Evolutionary conservation across 2,329 filamentous ascomycete genomes (phyloP).

Genomic region (Trichoderma semiorbis): DNA sequence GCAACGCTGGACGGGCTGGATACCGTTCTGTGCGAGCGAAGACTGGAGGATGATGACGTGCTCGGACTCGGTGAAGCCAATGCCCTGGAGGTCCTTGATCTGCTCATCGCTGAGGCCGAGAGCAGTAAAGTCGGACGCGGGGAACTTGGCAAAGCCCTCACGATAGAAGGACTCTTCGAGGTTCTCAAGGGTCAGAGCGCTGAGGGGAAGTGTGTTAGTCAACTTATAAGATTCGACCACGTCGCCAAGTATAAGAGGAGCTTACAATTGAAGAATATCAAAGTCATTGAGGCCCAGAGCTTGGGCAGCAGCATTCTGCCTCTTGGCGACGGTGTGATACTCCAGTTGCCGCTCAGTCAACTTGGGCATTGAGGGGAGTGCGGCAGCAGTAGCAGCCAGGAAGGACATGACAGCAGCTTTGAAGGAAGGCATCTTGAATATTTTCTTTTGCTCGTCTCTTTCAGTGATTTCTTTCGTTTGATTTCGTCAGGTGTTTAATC

Average conservation of each 20-base stretch:
- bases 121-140: conserved; percentile 61
- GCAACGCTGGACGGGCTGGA: conserved; percentile 65
- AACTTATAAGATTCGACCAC: neutral
- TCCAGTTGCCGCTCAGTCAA: conserved; percentile 43
- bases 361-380: conserved; percentile 44
- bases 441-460: conserved; percentile 21
- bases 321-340: conserved; percentile 47
- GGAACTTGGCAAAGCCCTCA: conserved; percentile 66
- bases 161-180: conserved; percentile 72
- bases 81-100: conserved; percentile 52
- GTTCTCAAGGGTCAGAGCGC: conserved; percentile 68
- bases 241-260: conserved; percentile 3
- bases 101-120: conserved; percentile 31
- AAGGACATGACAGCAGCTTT: conserved; percentile 44
- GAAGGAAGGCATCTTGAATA: conserved; percentile 33
- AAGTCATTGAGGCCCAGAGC: conserved; percentile 48
- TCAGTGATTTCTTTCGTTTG: neutral
- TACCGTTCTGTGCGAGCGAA: conserved; percentile 59
- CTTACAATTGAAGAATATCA: conserved; percentile 59
- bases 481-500: neutral
- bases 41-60: conserved; percentile 44
- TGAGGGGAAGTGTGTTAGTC: conserved; percentile 13
- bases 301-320: conserved; percentile 48
- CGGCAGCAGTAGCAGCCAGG: conserved; percentile 45
- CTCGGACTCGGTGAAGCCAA: conserved; percentile 59